Evolutionary conservation across 2,329 filamentous ascomycete genomes (phyloP), one percentile per base, ranked within the genome.

Genomic region (Setomelanomma holmii): DNA sequence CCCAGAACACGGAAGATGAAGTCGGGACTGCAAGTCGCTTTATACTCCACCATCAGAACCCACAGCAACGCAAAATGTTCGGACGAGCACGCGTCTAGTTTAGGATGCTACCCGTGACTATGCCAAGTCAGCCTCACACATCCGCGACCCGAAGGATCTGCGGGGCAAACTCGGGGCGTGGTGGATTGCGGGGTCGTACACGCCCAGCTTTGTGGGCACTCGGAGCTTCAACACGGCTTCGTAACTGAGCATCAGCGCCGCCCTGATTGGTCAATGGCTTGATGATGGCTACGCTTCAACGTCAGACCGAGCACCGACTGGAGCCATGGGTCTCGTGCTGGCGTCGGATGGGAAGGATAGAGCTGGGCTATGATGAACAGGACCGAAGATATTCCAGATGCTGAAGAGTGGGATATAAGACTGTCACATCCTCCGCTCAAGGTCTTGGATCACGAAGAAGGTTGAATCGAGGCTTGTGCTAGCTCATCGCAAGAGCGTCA

Each of bases 91-190:
- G 21, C 34, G 12, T 3, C 34, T 16, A 14, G 2, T 21, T 27
- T 16, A 21, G 35, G n/a, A 33, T 20, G 14, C 14, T 12, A 38
- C 16, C 34, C 34, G 34, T 30, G 27, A 30, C 27, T 30, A 30
- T 30, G 27, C 27, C 27, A 30, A 30, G 27, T 36, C 34, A 36
- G 34, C 34, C 34, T 36, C 34, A 36, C 10, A 16, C 10, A 17
- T 36, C 34, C 43, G 10, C 8, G 23, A 49, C 21, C 46, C 40
- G 40, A 43, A 21, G 30, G 16, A 21, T 38, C 8, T 19, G 56
- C 63, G 63, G 63, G 56, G 61, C 41, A 58, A 54, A 56, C 48
- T 67, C 61, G 63, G 65, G 55, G 56, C 45, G 50, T 48, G 51
- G 42, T 40, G 16, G 40, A 60, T 47, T 53, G 66, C 63, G 65